phyloP scores from a whole-genome alignment of 202 grass and related monocot genomes.

The Setaria italica region DNA sequence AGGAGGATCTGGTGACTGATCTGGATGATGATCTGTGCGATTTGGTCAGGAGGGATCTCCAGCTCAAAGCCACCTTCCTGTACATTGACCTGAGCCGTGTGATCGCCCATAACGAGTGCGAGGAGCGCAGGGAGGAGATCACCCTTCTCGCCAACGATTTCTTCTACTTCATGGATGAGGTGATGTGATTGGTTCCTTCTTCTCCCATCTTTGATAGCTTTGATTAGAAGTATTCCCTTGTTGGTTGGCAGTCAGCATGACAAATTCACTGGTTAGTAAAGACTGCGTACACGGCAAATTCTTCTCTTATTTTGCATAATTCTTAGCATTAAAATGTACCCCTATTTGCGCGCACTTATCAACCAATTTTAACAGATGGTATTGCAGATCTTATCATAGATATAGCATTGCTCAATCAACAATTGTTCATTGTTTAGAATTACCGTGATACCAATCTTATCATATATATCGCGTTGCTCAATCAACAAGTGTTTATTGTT shows the following conservation, averaged over 20 bases:
- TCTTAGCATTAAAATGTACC: slow-evolving; percentile 17
- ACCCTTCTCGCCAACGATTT: slow-evolving; percentile 67
- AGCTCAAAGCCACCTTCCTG: slow-evolving; percentile 75
- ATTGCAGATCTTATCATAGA: background rate
- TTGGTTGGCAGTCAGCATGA: background rate
- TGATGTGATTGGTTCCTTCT: slow-evolving; percentile 42
- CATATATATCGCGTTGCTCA: background rate
- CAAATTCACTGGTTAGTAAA: background rate
- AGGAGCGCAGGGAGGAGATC: slow-evolving; percentile 63
- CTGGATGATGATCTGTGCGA: slow-evolving; percentile 65
- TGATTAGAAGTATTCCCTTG: slow-evolving; percentile 20
- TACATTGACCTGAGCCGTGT: slow-evolving; percentile 79
- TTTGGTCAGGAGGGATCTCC: slow-evolving; percentile 65
- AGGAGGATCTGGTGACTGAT: slow-evolving; percentile 63
- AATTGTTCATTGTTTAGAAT: slow-evolving; percentile 12
- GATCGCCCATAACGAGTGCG: slow-evolving; percentile 47
- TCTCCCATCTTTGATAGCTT: slow-evolving; percentile 29
- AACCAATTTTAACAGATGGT: background rate
- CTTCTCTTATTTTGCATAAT: background rate
- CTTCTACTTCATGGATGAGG: slow-evolving; percentile 77
- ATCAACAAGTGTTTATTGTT: slow-evolving; percentile 3
- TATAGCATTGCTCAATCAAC: background rate
- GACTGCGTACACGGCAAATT: background rate
- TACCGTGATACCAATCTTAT: background rate
- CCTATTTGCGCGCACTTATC: background rate